Percentiles rank a stretch among this genome's conserved stretches.
These are phyloP conservation scores for Prototheca stagnorum DNA, from an alignment of 163 green algal species.

Conservation along the genomic window DNA sequence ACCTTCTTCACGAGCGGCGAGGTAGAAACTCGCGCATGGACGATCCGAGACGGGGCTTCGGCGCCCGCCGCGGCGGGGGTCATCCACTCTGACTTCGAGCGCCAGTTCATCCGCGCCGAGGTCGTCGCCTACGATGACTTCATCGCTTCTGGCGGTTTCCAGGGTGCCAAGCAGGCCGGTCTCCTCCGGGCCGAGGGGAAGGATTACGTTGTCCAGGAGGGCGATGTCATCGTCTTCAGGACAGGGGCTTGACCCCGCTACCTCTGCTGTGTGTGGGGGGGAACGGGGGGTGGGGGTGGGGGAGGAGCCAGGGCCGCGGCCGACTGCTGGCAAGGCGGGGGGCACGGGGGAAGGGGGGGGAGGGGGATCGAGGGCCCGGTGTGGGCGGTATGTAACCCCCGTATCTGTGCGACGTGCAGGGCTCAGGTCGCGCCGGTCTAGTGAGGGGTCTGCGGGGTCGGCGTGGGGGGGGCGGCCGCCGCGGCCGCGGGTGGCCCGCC, in stretches of 20 bases:
- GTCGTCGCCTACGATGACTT: conserved; percentile 71
- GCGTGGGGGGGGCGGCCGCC: too few species aligned
- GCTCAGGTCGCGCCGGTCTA: too few species aligned
- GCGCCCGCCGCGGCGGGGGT: conserved; percentile 82
- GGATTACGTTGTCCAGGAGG: conserved; percentile 88
- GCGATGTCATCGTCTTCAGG: conserved; percentile 72
- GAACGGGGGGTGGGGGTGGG: too few species aligned
- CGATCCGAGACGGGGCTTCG: conserved; percentile 71
- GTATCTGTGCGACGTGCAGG: conserved; percentile 3
- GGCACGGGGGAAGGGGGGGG: too few species aligned
- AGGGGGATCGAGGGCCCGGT: too few species aligned
- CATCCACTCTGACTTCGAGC: conserved; percentile 93
- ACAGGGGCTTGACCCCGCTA: neutral
- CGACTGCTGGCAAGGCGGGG: too few species aligned
- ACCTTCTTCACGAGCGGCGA: conserved; percentile 27
- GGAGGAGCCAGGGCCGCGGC: too few species aligned
- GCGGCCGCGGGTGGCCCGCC: too few species aligned
- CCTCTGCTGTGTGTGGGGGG: too few species aligned
- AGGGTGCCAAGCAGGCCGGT: conserved; percentile 58
- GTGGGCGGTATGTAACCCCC: neutral
- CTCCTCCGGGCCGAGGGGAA: conserved; percentile 82
- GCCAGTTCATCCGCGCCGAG: conserved; percentile 89
- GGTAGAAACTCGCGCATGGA: conserved; percentile 93
- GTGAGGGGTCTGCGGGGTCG: too few species aligned
- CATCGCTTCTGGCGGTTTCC: conserved; percentile 24